Evolutionary conservation across 768 basidiomycete species (phyloP), one percentile per base, ranked within the genome.

Genomic region (Clitopilus passeckerianus): DNA sequence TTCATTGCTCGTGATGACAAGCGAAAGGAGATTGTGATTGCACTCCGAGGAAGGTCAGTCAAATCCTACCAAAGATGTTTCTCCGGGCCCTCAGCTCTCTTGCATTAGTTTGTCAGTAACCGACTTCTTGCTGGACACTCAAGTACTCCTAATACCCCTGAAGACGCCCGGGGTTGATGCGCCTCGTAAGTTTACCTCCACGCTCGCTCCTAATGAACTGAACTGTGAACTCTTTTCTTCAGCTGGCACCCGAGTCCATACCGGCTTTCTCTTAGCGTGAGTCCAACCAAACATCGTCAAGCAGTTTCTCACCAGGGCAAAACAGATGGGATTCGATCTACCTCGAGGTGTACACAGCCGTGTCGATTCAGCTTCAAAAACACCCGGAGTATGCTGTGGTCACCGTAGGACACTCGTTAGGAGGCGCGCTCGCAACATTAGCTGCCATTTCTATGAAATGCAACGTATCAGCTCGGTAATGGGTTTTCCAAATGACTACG

Each of bases 391-490:
- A 76, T 61, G 64, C 72, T 0, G 67, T 85, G 33, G 75, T 80
- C 8, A 78, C 78, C 0, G 73, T 74, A 5, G 84, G 84, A 0
- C 84, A 86, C 64, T 85, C 83, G 0, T 68, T 84, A 9, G 84
- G 84, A 9, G 84, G 82, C 6, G 71, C 82, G 0, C 66, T 86
- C 5, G 76, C 84, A 1, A 72, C 79, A 2, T 67, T 85, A 1
- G 80, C 77, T 1, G 80, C 80, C 2, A 69, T 84, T 14, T 69
- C 77, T 2, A 58, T 84, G 18, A 73, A 75, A 56, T 71, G 75
- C 53, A 75, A 77, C 46, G 79, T 81, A 61, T 71, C 73, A 1
- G 70, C 71, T 75, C 66, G 27, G 72, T 69, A 15, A 41, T n/a
- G 37, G 37, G 37, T 12, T 2, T 41, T 15, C n/a, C 5, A n/a